phyloP scores from a whole-genome alignment of 1,284 basidiomycete species.

The Apiotrichum gracile region DNA sequence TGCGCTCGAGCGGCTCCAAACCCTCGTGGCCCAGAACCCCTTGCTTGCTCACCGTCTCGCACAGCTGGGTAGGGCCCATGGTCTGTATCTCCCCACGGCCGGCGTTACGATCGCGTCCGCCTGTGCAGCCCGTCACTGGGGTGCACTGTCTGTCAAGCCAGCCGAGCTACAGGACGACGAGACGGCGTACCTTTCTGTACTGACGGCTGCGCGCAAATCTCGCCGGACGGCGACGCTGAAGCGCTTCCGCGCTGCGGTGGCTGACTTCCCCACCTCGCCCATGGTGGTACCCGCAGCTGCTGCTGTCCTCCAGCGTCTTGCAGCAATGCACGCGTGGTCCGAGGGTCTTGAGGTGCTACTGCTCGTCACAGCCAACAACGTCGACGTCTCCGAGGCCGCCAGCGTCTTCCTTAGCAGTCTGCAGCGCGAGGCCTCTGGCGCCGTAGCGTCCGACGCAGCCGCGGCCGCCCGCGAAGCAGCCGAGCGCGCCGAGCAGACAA shows the following conservation, averaged over 20 bases:
- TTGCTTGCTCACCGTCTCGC: constrained; percentile 11
- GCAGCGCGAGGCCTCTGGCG: not conserved
- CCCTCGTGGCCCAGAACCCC: not conserved
- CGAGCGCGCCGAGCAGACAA: not conserved
- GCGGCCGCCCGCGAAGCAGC: not conserved
- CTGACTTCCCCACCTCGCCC: not conserved
- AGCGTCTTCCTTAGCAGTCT: not conserved
- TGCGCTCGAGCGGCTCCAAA: not conserved
- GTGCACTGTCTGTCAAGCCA: not conserved
- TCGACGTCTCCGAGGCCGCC: not conserved
- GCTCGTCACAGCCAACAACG: not conserved
- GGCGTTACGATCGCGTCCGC: constrained; percentile 6
- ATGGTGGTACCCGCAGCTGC: not conserved
- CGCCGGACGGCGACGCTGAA: not conserved
- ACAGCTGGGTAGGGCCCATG: not conserved
- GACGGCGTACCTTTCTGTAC: not conserved
- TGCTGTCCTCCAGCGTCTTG: constrained; percentile 4
- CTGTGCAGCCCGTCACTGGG: constrained; percentile 12
- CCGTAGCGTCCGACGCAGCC: not conserved
- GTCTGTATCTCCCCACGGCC: not conserved
- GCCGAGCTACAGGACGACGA: not conserved
- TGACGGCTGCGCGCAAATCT: not conserved
- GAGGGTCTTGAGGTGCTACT: not conserved
- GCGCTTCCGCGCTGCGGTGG: not conserved
- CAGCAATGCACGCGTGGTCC: not conserved